Evolutionary conservation across 208 protist genomes (phyloP), one percentile per base, ranked within the genome.

Genomic region (Angomonas ambiguus): DNA sequence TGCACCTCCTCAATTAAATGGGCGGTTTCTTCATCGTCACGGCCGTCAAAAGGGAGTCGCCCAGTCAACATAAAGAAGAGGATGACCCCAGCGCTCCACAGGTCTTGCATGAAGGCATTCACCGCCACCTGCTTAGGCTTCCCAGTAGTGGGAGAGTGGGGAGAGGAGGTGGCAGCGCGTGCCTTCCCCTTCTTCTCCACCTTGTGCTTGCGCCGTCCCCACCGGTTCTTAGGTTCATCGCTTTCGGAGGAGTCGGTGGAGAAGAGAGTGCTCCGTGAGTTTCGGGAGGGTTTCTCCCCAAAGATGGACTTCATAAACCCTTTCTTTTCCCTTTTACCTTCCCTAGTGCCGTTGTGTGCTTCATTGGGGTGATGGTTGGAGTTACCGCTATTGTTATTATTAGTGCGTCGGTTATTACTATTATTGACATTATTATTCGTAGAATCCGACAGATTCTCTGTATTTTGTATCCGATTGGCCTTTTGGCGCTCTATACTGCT

Each of bases 11-110:
- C 73, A 62, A 96, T 94, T 13, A 96, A 83, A 48, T 97, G 78
- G 45, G 97, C 77, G 10, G 91, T 98, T 34, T 97, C 96, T 65
- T 98, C 97, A 55, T 99, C 87, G 63, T 89, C 81, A 22, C 83
- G 80, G 32, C 85, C 91, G 51, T 93, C 96, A 66, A 99, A 99
- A 18, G 98, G 98, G 2, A 99, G 83, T 11, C 85, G 82, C 3
- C 98, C 98, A 10, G 94, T 96, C 20, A 99, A 82, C 88, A 97
- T 95, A 45, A 97, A 93, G 65, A 89, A 96, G n/a, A 97, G 79
- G 70, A 97, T 95, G 27, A 97, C 85, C 2, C 90, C 91, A 13
- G 87, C 85, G 56, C 85, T 91, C 92, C 94, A 97, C 13, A 96
- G 60, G 65, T 97, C 94, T 76, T 96, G 71, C 86, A 94, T 69